Evolutionary conservation across 2,329 filamentous ascomycete species (phyloP).

Genomic region (Beauveria asiatica): DNA sequence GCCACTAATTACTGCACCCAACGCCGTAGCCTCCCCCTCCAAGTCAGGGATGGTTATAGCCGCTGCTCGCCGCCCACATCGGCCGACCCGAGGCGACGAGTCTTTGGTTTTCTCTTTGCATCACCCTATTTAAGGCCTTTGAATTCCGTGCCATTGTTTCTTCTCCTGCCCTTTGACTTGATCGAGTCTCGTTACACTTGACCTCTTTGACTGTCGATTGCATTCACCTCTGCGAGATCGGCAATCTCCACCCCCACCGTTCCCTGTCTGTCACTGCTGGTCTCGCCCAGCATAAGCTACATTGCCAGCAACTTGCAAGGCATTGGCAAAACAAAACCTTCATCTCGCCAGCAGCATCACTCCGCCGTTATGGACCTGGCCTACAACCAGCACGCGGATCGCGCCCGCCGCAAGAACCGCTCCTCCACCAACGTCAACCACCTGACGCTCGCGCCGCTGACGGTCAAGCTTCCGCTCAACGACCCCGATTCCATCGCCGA

Average conservation of each 20-base stretch:
- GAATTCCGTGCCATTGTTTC: background rate
- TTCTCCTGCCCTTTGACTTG: background rate
- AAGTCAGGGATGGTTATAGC: background rate
- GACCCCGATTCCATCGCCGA: conserved; percentile 41
- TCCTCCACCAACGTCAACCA: conserved; percentile 52
- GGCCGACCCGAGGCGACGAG: conserved; percentile 6
- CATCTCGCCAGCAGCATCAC: background rate
- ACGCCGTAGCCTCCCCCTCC: background rate
- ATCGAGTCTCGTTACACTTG: background rate
- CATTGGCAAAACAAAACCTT: background rate
- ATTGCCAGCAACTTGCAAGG: background rate
- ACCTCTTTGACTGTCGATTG: background rate
- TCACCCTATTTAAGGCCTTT: background rate
- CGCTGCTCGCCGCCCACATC: conserved; percentile 6
- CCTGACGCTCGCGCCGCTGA: conserved; percentile 55
- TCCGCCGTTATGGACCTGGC: conserved; percentile 45
- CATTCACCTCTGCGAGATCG: no score
- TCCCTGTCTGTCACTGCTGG: background rate
- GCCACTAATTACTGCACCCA: background rate
- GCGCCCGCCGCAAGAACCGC: conserved; percentile 48
- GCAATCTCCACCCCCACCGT: background rate
- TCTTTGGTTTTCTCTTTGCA: background rate
- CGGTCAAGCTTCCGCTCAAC: conserved; percentile 49
- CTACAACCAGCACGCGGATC: conserved; percentile 51
- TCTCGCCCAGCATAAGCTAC: background rate